These are phyloP conservation scores for Arachnopeziza araneosa DNA, from an alignment of 2,329 filamentous ascomycete genomes.

Conservation along the genomic window DNA sequence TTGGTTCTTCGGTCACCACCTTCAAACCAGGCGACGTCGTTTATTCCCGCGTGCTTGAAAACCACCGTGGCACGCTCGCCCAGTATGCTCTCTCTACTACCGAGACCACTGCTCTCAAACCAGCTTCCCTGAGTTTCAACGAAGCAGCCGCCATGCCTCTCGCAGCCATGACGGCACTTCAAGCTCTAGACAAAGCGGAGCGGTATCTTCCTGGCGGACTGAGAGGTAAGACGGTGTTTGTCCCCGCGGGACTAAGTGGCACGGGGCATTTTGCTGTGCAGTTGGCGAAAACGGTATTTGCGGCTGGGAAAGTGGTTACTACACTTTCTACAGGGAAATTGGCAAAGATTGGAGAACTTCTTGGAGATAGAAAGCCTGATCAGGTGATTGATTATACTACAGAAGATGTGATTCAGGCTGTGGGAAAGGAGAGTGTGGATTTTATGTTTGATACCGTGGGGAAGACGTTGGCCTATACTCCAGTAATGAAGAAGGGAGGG, in stretches of 20 bases:
- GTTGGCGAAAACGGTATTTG: conserved; percentile 40
- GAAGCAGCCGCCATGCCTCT: conserved; percentile 39
- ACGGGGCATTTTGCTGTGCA: conserved; percentile 37
- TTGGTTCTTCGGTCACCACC: conserved; percentile 31
- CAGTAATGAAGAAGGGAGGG: conserved; percentile 33
- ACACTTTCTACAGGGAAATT: conserved; percentile 41
- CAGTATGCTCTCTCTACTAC: conserved; percentile 26
- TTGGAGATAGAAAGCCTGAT: conserved; percentile 37
- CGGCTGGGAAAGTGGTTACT: conserved; percentile 39
- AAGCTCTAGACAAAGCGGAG: conserved; percentile 33
- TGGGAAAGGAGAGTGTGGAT: conserved; percentile 35
- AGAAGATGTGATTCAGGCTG: conserved; percentile 25
- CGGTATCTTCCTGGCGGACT: conserved; percentile 31
- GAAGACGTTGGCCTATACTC: conserved; percentile 32
- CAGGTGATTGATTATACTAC: conserved; percentile 37
- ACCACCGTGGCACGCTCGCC: conserved; percentile 29
- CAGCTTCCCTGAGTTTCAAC: conserved; percentile 33
- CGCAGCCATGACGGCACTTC: conserved; percentile 35
- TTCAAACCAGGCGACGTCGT: conserved; percentile 37
- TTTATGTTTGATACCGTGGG: conserved; percentile 40
- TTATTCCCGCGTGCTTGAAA: conserved; percentile 32
- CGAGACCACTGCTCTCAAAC: conserved; percentile 34
- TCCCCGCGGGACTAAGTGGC: conserved; percentile 35
- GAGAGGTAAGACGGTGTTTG: conserved; percentile 35
- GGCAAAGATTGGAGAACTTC: conserved; percentile 31